phyloP scores from a whole-genome alignment of 2,329 filamentous ascomycete species.

The Ophiostoma quercus region DNA sequence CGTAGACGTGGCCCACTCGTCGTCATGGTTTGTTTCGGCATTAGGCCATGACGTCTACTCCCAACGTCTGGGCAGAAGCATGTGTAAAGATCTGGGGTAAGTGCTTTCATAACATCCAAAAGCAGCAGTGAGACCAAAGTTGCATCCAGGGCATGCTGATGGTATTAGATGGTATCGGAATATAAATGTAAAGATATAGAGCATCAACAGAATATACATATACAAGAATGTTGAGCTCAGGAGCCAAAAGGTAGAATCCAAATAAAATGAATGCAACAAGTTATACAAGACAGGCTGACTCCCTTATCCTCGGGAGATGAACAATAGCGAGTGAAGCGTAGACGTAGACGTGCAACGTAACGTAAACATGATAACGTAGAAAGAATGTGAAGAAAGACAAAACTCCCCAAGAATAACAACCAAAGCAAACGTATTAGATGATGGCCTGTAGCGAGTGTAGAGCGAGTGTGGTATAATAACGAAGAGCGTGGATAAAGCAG shows the following conservation, averaged over 20 bases:
- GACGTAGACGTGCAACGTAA: slow-evolving; percentile 14
- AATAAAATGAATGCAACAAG: neutral
- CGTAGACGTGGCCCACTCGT: slow-evolving; percentile 8
- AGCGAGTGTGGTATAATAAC: neutral
- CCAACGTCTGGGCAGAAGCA: neutral
- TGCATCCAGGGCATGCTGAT: slow-evolving; percentile 3
- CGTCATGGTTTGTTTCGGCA: slow-evolving; percentile 1
- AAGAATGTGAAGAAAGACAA: neutral
- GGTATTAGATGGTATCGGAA: neutral
- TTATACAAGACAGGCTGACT: neutral
- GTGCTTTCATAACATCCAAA: neutral
- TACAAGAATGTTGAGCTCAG: neutral
- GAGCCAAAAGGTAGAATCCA: neutral
- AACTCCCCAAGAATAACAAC: neutral
- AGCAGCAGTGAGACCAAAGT: neutral
- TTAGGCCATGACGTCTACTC: neutral
- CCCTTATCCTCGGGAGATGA: neutral
- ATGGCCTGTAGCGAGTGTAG: slow-evolving; percentile 11
- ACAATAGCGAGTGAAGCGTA: neutral
- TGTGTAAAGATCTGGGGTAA: neutral
- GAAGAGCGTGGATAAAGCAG: neutral
- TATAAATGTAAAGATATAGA: neutral
- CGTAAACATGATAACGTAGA: slow-evolving; percentile 10
- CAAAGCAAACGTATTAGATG: neutral
- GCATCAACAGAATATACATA: slow-evolving; percentile 5